Base-by-base conservation (phyloP, 1,284 basidiomycete genomes). In the Ganoderma lingzhi region DNA sequence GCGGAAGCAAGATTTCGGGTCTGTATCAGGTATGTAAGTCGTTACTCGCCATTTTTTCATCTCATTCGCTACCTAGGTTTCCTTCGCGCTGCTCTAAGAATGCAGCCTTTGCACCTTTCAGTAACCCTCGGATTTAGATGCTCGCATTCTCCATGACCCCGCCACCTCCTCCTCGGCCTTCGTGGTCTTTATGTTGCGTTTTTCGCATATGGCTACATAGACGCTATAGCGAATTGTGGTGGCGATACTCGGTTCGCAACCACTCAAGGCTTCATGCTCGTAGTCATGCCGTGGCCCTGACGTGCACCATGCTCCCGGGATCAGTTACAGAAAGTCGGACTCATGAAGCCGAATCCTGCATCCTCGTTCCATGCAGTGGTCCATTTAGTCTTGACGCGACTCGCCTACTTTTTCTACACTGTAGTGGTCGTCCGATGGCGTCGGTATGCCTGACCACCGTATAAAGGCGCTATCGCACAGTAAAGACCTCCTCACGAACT, bases 121-220 rank as follows among this genome's bases (percentile, higher is more conserved):
- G 12, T 6, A 10, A 41, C 39, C 10, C 39, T 41, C 12, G 39
- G 9, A 41, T 10, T 41, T 41, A 9, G 39, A 5, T 1, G 56
- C 19, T n/a, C 9, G 8, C n/a, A 39, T 42, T 12, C 42, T 23
- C 59, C 41, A 41, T 2, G 41, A 61, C 6, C 41, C 37, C 59
- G 59, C 59, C 59, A 61, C 59, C 12, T 61, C 59, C 12, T 61
- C 59, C 59, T 39, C 59, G 59, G 59, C 12, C 15, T 17, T 30
- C 23, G 9, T 61, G 19, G 19, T 23, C 3, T 41, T 42, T 28
- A 10, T 4, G n/a, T 60, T 30, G 9, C 37, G 23, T 6, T 2
- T 44, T 42, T 42, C 8, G 17, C 12, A 17, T 17, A 8, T 5
- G 14, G 39, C n/a, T 15, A 35, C 8, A 35, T 23, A 39, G 35